phyloP scores from a whole-genome alignment of 768 basidiomycete genomes.

The Suillus hirtellus region DNA sequence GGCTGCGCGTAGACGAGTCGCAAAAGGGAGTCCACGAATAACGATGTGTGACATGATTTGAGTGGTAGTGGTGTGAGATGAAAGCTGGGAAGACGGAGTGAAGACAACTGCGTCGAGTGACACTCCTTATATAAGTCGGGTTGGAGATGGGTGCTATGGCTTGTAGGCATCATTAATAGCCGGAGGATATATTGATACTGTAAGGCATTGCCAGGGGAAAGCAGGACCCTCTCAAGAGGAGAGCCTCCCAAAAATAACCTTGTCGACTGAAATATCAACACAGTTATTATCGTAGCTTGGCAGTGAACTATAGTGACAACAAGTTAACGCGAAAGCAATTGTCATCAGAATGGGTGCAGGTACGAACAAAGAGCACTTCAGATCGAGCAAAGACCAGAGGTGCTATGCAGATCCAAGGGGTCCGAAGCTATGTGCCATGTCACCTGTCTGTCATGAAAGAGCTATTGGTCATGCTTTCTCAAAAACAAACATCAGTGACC shows the following conservation, averaged over 20 bases:
- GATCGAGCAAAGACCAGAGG: background rate
- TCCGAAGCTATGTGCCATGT: background rate
- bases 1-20: constrained; percentile 16
- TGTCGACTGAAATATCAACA: background rate
- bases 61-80: background rate
- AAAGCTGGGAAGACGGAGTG: background rate
- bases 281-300: too few relatives aligned
- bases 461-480: background rate
- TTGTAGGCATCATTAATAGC: background rate
- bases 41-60: constrained; percentile 38
- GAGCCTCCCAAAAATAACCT: constrained; percentile 3
- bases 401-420: background rate
- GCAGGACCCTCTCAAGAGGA: background rate
- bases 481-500: background rate
- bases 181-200: background rate
- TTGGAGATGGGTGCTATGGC: constrained; percentile 1
- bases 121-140: constrained; percentile 21
- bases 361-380: background rate
- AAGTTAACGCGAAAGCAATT: background rate
- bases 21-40: constrained; percentile 45
- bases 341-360: background rate
- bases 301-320: background rate
- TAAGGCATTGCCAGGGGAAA: background rate
- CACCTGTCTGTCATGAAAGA: background rate
- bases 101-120: background rate